These are phyloP conservation scores for Pezicula neosporulosa DNA, from an alignment of 2,329 filamentous ascomycete species.

Conservation along the genomic window DNA sequence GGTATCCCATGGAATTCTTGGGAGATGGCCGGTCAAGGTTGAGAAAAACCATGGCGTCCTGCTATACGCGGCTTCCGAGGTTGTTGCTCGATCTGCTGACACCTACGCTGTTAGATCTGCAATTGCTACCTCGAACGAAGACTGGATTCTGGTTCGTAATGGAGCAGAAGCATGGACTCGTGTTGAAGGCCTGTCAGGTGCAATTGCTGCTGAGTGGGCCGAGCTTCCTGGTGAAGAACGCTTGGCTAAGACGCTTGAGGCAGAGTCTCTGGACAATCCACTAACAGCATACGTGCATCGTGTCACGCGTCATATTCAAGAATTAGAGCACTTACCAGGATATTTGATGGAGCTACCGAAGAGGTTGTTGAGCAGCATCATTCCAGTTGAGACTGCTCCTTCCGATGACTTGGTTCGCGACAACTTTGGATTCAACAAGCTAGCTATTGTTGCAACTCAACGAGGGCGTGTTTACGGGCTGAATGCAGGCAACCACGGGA, in stretches of 20 bases:
- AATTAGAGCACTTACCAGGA: conserved; percentile 71
- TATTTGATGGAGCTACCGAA: conserved; percentile 69
- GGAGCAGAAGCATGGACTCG: conserved; percentile 78
- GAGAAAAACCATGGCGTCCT: conserved; percentile 40
- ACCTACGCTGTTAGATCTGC: conserved; percentile 78
- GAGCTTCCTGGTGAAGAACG: conserved; percentile 71
- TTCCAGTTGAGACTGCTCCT: conserved; percentile 47
- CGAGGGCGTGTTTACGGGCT: conserved; percentile 78
- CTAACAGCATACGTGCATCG: conserved; percentile 84
- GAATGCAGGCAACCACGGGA: conserved; percentile 71
- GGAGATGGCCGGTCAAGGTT: conserved; percentile 63
- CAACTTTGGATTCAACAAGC: conserved; percentile 84
- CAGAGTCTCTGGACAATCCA: conserved; percentile 81
- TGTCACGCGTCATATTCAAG: conserved; percentile 74
- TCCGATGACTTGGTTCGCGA: conserved; percentile 56
- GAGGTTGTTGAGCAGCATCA: conserved; percentile 60
- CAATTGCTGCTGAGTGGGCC: conserved; percentile 76
- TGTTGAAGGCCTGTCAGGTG: conserved; percentile 76
- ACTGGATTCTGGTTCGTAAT: conserved; percentile 84
- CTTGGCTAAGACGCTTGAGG: conserved; percentile 76
- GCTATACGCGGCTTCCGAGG: conserved; percentile 74
- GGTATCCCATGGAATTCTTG: conserved; percentile 70
- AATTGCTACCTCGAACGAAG: conserved; percentile 60
- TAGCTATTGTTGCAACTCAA: conserved; percentile 75
- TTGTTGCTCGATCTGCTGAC: conserved; percentile 65